A percentile compares a stretch with the other conserved stretches of the same genome.
Conservation (phyloP, 352 stramenopile genomes). For the Phytophthora pseudosyringae region DNA sequence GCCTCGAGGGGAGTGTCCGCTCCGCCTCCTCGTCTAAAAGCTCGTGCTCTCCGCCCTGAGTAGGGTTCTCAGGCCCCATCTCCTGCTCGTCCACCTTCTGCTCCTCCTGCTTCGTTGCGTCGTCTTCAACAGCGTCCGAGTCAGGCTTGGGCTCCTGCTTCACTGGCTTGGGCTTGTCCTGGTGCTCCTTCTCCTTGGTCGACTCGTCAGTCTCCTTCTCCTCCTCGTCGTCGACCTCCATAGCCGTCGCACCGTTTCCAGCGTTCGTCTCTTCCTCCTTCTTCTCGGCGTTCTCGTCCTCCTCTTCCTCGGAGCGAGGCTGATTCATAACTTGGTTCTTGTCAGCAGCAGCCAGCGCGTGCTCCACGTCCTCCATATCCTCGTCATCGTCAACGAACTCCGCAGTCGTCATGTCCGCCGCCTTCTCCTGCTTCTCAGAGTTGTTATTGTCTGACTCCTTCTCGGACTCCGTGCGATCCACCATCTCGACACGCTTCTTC, state of each 20-base stretch:
- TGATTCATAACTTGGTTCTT: conserved; percentile 77
- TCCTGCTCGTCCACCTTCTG: conserved; percentile 30
- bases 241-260: conserved; percentile 54
- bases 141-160: conserved; percentile 40
- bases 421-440: conserved; percentile 42
- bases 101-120: conserved; percentile 29
- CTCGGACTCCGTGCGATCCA: conserved; percentile 62
- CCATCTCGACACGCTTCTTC: conserved; percentile 95
- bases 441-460: conserved; percentile 43
- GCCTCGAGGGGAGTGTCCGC: conserved; percentile 32
- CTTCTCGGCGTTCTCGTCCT: conserved; percentile 47
- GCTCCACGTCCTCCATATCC: conserved; percentile 68
- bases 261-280: conserved; percentile 48
- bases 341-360: conserved; percentile 68
- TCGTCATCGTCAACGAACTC: conserved; percentile 76
- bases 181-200: conserved; percentile 36
- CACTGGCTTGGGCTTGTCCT: conserved; percentile 36
- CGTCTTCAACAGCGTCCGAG: conserved; percentile 22
- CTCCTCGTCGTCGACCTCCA: conserved; percentile 75
- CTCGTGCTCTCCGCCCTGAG: conserved; percentile 30
- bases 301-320: conserved; percentile 51
- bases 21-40: conserved; percentile 49
- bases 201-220: conserved; percentile 44
- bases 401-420: conserved; percentile 53
- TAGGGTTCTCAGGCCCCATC: conserved; percentile 34